phyloP scores from a whole-genome alignment of 2,329 filamentous ascomycete species.

The Xylaria sp. region DNA sequence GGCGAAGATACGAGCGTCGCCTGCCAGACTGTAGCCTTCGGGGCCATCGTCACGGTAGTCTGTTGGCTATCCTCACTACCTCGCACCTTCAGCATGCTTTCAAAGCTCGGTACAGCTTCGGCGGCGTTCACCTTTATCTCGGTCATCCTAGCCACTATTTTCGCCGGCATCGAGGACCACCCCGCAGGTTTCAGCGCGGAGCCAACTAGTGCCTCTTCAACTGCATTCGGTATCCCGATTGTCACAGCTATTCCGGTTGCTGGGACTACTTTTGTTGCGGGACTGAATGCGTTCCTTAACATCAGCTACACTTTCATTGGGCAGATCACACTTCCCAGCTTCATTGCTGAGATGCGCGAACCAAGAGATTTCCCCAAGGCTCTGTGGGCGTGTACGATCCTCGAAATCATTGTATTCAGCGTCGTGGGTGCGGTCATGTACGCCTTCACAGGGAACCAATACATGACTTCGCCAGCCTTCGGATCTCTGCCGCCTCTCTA shows the following conservation, averaged over 20 bases:
- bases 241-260: conserved; percentile 69
- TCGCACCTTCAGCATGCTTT: conserved; percentile 79
- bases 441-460: conserved; percentile 85
- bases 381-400: conserved; percentile 86
- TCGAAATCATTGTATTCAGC: conserved; percentile 84
- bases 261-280: conserved; percentile 78
- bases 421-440: conserved; percentile 81
- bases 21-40: conserved; percentile 79
- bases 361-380: conserved; percentile 88
- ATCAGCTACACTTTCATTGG: conserved; percentile 97
- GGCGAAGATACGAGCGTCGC: conserved; percentile 60
- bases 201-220: conserved; percentile 39
- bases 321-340: conserved; percentile 90
- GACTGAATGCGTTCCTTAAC: conserved; percentile 88
- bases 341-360: conserved; percentile 90
- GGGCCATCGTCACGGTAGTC: conserved; percentile 72
- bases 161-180: conserved; percentile 74
- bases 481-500: conserved; percentile 77
- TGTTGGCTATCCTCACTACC: conserved; percentile 82
- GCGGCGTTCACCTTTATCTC: conserved; percentile 90
- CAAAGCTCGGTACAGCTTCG: conserved; percentile 76
- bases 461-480: conserved; percentile 86
- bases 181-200: conserved; percentile 67
- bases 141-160: conserved; percentile 80
- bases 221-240: conserved; percentile 61